Percentiles rank a stretch among this genome's conserved stretches.
phyloP scores from a whole-genome alignment of 148 eudicot genomes.

The Agrostemma githago region DNA sequence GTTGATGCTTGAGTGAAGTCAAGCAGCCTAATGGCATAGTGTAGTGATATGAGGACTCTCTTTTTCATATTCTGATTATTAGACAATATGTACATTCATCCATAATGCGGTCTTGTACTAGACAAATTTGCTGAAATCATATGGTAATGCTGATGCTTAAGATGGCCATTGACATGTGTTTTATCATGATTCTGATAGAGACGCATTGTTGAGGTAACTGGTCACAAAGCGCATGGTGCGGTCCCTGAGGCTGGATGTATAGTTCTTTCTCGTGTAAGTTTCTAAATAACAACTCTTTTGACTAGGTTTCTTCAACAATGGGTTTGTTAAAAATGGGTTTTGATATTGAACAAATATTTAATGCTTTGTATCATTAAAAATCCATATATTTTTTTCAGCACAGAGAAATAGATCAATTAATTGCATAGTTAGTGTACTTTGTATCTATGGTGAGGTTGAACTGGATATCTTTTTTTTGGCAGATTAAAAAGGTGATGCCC shows the following conservation, averaged over 20 bases:
- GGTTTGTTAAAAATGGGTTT: neutral
- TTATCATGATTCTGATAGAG: constrained; percentile 39
- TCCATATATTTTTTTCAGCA: neutral
- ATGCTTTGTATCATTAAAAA: neutral
- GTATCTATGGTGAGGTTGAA: neutral
- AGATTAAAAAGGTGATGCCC: constrained; percentile 92
- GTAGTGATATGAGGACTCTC: neutral
- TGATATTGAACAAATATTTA: neutral
- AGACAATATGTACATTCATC: neutral
- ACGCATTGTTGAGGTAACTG: constrained; percentile 72
- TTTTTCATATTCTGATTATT: neutral
- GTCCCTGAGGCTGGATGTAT: constrained; percentile 85
- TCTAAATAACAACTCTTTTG: neutral
- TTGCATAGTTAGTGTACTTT: neutral
- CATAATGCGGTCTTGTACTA: neutral
- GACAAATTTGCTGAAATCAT: neutral
- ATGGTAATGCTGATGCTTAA: constrained; percentile 1
- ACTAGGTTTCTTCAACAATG: neutral
- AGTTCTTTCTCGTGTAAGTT: constrained; percentile 80
- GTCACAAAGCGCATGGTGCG: constrained; percentile 91
- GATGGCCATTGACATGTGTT: neutral
- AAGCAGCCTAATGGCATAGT: neutral
- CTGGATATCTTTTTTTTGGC: constrained; percentile 23
- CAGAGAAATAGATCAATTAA: neutral
- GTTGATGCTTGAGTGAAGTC: neutral